Conservation (phyloP, 2,329 filamentous ascomycete species). For the Botrytis porri region DNA sequence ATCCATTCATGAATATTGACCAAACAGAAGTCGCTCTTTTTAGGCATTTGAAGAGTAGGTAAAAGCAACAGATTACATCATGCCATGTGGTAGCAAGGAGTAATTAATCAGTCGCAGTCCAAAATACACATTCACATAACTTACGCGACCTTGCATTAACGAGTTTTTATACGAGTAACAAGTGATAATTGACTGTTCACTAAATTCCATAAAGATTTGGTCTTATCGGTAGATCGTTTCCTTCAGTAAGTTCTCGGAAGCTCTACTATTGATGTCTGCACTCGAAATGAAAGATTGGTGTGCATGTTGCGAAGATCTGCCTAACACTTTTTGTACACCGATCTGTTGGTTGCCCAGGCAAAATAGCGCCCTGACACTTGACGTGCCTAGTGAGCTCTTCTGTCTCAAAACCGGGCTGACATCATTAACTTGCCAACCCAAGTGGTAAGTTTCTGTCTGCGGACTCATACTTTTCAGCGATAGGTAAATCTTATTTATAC, state of each 20-base stretch:
- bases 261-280: background rate
- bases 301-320: background rate
- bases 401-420: slow-evolving; percentile 7
- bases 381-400: slow-evolving; percentile 11
- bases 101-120: background rate
- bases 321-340: slow-evolving; percentile 17
- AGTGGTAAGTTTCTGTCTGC: slow-evolving; percentile 2
- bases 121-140: background rate
- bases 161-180: background rate
- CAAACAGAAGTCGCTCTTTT: background rate
- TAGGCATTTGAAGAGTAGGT: background rate
- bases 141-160: slow-evolving; percentile 3
- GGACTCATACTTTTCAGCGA: background rate
- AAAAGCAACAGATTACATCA: background rate
- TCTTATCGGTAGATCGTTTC: background rate
- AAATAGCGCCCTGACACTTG: slow-evolving; percentile 11
- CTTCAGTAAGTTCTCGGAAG: background rate
- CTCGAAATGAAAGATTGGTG: slow-evolving; percentile 1
- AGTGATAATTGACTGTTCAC: background rate
- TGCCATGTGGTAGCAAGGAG: background rate
- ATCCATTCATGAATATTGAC: background rate
- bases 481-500: background rate
- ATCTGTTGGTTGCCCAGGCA: slow-evolving; percentile 16
- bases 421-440: slow-evolving; percentile 1
- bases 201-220: background rate